Evolutionary conservation across 2,329 filamentous ascomycete genomes (phyloP), one percentile per base, ranked within the genome.

Genomic region (Claviceps quebecensis): DNA sequence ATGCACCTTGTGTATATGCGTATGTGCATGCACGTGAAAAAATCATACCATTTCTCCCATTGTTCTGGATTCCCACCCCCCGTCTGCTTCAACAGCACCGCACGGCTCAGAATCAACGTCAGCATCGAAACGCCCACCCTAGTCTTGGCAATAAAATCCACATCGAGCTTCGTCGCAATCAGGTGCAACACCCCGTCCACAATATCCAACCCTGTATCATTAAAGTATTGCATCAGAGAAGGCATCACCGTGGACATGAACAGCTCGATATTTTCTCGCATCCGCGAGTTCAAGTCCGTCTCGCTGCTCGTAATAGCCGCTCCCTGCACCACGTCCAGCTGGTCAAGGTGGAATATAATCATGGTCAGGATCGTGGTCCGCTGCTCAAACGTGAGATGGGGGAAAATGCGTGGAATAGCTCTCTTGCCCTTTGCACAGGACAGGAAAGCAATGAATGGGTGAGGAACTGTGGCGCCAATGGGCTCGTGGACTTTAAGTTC

Each of bases 361-460:
- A 98, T 91, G 5, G 93, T 98, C 55, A 98, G 75, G 56, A 97
- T 88, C 1, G 90, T 97, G 22, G 93, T 90, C 48, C 91, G 87
- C 68, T 97, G 90, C 63, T 96, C 86, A 55, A 90, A 86, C 56
- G 86, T 86, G 49, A 96, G 86, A 62, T 96, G 88, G 44, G 89
- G 84, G 78, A 97, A 97, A 50, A 97, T 86, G 51, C 93, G 87
- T 48, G 89, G 89, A 54, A 98, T 88, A 1, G 87, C 87, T 72
- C 93, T 95, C 72, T 96, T 97, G 62, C 93, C 93, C 73, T 98
- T 98, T 58, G 84, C 81, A 62, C 93, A 94, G 4, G 90, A 95
- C 46, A 98, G 73, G 66, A 98, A 91, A 46, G 90, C 87, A 59
- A 98, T 96, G 69, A 98, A 98, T 0, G 93, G 93, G 65, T 98